Evolutionary conservation across 192 early-diverging fungal genomes (phyloP), one percentile per base, ranked within the genome.

Genomic region (Coemansia aciculifera): DNA sequence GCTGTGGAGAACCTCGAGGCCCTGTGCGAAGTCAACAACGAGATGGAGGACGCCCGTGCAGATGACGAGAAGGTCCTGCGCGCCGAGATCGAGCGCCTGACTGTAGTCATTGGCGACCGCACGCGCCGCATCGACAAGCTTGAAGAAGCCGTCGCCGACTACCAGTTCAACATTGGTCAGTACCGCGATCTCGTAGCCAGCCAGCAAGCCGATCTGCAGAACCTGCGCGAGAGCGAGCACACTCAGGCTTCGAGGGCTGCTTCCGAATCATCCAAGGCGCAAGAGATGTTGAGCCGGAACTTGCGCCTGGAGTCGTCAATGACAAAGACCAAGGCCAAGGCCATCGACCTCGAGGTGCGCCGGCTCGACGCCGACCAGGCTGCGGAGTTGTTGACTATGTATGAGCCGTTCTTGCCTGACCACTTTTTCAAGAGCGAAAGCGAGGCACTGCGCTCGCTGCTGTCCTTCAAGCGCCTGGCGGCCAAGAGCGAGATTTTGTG

Each of bases 11-110:
- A 93, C 73, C 82, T 98, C 37, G 95, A 98, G 77, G 90, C 91
- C 6, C 83, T 98, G 42, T 92, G 92, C 75, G 92, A 92, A 66
- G 78, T 97, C 49, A 93, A 90, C 71, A 94, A 98, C 67, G 94
- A 97, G 77, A 79, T 97, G 69, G 96, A 98, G 73, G 94, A 95
- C 69, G 92, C 90, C 67, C 95, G 96, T 67, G 85, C 94, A 4
- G 90, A 95, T 56, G 93, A 91, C 24, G 91, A 94, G 73, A 90
- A 94, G 63, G 89, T 94, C 40, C 81, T 97, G 43, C 88, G 90
- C 59, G 88, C 87, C 23, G 96, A 97, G 65, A 43, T 84, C 68
- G 90, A 91, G 63, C 80, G 89, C 57, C 92, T 92, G 71, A 90
- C 91, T 52, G 87, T 75, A 27, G 76, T 90, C 27, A 75, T 93